Base-by-base conservation (phyloP, 1,284 basidiomycete species). In the Mycena citricolor region DNA sequence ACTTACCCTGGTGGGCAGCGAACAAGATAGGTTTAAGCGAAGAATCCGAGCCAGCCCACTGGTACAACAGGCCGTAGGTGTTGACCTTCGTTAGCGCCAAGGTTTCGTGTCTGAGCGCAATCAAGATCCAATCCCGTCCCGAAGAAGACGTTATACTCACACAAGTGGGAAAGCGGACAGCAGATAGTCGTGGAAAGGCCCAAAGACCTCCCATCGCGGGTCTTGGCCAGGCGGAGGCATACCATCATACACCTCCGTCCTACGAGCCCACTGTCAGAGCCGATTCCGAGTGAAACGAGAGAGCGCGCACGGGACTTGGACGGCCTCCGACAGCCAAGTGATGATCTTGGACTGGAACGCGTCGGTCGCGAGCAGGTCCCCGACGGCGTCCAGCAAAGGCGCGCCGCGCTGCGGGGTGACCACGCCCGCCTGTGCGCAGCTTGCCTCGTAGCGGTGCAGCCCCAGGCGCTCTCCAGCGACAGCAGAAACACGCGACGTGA, bases 21-120 rank as follows among this genome's bases (percentile, higher is more conserved):
- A 90, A 63, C 14, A 90, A 61, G 20, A 86, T 61, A 0, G 87
- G 86, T 57, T 88, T 86, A 36, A 86, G 67, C 1, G 69, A 68
- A 1, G 65, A 47, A 53, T 87, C 72, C 0, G 75, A 71, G 12
- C 87, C 87, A 36, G 70, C 62, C 81, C 84, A 87, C 32, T 81
- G 76, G 60, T 76, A 89, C 5, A 87, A 61, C 17, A 90, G 69
- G 1, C 79, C 84, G 57, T 84, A 84, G 0, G 78, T 79, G 52
- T 78, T 77, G 50, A 89, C 76, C 52, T 77, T 78, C 5, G 74
- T 78, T 32, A 81, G 66, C 17, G 68, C 67, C 37, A 86, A 64
- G n/a, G 64, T 69, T 31, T 67, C 47, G 55, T 84, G 77, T n/a
- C 79, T 81, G 36, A 2, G 4, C 24, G 5, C 34, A 28, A 24